Conservation (phyloP, 371 early-diverging fungal species). For the Haplosporangium sp. region DNA sequence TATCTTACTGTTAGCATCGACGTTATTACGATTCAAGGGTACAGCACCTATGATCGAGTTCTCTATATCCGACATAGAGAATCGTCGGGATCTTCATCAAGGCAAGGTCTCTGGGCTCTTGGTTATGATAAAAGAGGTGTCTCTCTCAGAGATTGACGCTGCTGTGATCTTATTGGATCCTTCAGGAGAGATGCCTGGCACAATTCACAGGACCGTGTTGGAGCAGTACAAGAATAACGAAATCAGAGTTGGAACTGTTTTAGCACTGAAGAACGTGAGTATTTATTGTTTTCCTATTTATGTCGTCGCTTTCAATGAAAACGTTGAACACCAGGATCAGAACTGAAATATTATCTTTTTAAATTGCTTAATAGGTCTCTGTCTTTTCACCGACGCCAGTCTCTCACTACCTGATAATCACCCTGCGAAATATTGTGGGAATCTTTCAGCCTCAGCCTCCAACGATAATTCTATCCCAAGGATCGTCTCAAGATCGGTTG, state of each 20-base stretch:
- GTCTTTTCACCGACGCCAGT: slow-evolving; percentile 39
- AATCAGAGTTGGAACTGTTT: slow-evolving; percentile 40
- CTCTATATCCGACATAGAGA: slow-evolving; percentile 35
- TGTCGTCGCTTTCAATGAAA: too few relatives aligned
- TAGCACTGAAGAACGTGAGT: slow-evolving; percentile 35
- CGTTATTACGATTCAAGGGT: slow-evolving; percentile 21
- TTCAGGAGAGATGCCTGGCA: slow-evolving; percentile 52
- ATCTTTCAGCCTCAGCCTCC: slow-evolving; percentile 23
- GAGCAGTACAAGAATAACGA: slow-evolving; percentile 53
- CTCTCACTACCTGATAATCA: slow-evolving; percentile 52
- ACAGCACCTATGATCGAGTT: slow-evolving; percentile 14
- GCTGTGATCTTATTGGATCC: slow-evolving; percentile 45
- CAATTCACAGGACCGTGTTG: slow-evolving; percentile 34
- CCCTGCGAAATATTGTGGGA: slow-evolving; percentile 23
- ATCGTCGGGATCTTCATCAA: slow-evolving; percentile 19
- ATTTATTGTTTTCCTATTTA: neutral
- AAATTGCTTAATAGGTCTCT: slow-evolving; percentile 45
- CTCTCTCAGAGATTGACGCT: slow-evolving; percentile 41
- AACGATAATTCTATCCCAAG: slow-evolving; percentile 29
- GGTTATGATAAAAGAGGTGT: slow-evolving; percentile 40
- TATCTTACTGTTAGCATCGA: slow-evolving; percentile 26
- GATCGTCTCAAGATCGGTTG: slow-evolving; percentile 32
- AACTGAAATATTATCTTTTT: too few relatives aligned
- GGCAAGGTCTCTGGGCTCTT: slow-evolving; percentile 33
- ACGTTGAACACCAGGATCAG: too few relatives aligned